A percentile compares a stretch with the other conserved stretches of the same genome.
phyloP scores from a whole-genome alignment of 805 yeast genomes.

The Yarrowia phangngaensis region DNA sequence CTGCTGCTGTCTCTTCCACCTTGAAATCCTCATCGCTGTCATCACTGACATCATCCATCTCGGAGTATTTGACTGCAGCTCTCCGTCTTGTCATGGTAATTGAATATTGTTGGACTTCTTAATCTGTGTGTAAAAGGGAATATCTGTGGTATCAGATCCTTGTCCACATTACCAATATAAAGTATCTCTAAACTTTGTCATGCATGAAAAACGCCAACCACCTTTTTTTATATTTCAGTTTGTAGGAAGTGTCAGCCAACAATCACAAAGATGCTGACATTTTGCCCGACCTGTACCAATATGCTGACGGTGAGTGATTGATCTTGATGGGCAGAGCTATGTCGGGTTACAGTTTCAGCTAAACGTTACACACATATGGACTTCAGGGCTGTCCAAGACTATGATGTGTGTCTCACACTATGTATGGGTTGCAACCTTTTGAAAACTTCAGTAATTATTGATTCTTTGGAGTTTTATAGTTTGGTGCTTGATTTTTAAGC shows the following conservation, averaged over 20 bases:
- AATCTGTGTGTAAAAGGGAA: too few species aligned
- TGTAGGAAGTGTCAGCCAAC: neutral
- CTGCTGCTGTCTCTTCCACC: neutral
- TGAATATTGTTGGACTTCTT: neutral
- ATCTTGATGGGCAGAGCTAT: neutral
- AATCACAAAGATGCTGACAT: constrained; percentile 64
- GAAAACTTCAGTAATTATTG: too few species aligned
- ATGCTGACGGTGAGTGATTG: constrained; percentile 58
- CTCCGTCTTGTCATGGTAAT: constrained; percentile 1
- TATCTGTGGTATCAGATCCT: too few species aligned
- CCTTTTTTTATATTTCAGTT: constrained; percentile 17
- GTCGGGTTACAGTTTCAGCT: too few species aligned
- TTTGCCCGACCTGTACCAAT: constrained; percentile 92
- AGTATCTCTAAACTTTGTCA: constrained; percentile 1
- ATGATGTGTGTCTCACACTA: too few species aligned
- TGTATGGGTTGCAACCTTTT: too few species aligned
- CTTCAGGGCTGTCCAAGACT: too few species aligned
- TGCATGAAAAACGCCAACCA: constrained; percentile 24
- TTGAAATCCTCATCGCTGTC: constrained; percentile 9
- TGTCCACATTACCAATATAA: too few species aligned
- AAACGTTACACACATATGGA: too few species aligned
- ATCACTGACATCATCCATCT: constrained; percentile 3
- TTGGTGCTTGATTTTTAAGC: too few species aligned
- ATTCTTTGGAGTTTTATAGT: too few species aligned
- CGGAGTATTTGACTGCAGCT: neutral